Conservation (phyloP, 2,329 filamentous ascomycete species). For the Verticillium klebahnii region DNA sequence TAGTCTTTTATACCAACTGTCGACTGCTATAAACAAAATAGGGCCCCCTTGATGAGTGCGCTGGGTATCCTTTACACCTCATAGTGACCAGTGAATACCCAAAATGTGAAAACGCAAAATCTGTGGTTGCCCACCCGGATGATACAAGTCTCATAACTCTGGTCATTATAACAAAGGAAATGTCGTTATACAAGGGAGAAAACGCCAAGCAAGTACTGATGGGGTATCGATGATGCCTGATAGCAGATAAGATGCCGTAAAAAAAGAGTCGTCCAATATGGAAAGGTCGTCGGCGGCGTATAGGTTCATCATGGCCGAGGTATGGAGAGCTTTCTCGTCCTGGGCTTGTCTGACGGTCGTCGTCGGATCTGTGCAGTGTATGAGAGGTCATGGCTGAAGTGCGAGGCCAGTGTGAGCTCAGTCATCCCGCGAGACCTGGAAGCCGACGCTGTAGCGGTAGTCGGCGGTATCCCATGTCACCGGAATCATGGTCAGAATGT, state of each 20-base stretch:
- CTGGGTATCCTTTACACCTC: neutral
- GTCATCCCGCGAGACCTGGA: constrained; percentile 63
- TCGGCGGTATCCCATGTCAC: constrained; percentile 62
- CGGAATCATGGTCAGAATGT: constrained; percentile 80
- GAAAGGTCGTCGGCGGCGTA: neutral
- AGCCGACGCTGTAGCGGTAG: constrained; percentile 73
- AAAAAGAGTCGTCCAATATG: neutral
- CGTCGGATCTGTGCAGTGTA: constrained; percentile 16
- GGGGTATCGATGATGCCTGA: constrained; percentile 17
- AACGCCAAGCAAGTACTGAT: neutral
- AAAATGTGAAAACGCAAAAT: neutral
- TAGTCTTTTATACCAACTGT: neutral
- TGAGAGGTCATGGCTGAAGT: constrained; percentile 13
- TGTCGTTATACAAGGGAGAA: neutral
- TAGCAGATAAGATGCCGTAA: constrained; percentile 10
- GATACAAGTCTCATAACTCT: neutral
- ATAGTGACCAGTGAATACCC: neutral
- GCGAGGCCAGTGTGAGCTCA: constrained; percentile 9
- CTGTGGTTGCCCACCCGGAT: neutral
- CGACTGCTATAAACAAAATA: neutral
- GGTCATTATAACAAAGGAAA: neutral
- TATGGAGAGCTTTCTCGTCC: neutral
- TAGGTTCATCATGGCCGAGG: neutral
- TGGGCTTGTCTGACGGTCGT: neutral
- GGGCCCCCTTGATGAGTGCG: neutral